Percentiles rank a stretch among this genome's conserved stretches.
Conservation (phyloP, 192 early-diverging fungal genomes). For the Geranomyces variabilis region DNA sequence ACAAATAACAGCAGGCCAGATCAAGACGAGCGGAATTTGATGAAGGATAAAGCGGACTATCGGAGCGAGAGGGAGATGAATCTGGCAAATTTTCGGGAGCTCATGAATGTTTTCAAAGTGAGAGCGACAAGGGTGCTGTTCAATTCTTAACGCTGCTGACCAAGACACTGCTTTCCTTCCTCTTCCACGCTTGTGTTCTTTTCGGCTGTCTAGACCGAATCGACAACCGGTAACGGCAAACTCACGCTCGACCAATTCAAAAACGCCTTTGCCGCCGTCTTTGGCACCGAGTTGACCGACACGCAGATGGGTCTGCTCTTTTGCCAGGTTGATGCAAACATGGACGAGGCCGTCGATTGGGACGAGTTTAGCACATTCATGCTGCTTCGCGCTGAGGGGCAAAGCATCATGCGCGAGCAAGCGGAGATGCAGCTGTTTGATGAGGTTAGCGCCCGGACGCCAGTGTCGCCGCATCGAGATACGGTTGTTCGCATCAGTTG, state of each 20-base stretch:
- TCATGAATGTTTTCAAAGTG: slow-evolving; percentile 53
- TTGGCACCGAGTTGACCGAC: slow-evolving; percentile 50
- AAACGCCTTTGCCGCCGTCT: slow-evolving; percentile 47
- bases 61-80: slow-evolving; percentile 56
- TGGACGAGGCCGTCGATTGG: slow-evolving; percentile 59
- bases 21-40: slow-evolving; percentile 31
- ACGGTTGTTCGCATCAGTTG: slow-evolving; percentile 44
- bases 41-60: slow-evolving; percentile 53
- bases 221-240: slow-evolving; percentile 16
- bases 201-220: slow-evolving; percentile 1
- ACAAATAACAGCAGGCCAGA: background rate
- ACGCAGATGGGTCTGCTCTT: slow-evolving; percentile 60
- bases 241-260: slow-evolving; percentile 51
- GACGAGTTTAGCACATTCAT: slow-evolving; percentile 65
- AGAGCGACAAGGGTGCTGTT: background rate
- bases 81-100: slow-evolving; percentile 52
- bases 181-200: slow-evolving; percentile 1
- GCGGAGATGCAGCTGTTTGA: slow-evolving; percentile 47
- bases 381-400: slow-evolving; percentile 53
- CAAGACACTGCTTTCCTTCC: background rate
- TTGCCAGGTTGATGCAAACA: slow-evolving; percentile 65
- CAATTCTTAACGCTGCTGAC: too few species aligned
- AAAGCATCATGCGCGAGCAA: slow-evolving; percentile 53
- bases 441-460: slow-evolving; percentile 7
- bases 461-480: slow-evolving; percentile 51